Conservation (phyloP, 2,329 filamentous ascomycete species). For the Diplodia sapinea region DNA sequence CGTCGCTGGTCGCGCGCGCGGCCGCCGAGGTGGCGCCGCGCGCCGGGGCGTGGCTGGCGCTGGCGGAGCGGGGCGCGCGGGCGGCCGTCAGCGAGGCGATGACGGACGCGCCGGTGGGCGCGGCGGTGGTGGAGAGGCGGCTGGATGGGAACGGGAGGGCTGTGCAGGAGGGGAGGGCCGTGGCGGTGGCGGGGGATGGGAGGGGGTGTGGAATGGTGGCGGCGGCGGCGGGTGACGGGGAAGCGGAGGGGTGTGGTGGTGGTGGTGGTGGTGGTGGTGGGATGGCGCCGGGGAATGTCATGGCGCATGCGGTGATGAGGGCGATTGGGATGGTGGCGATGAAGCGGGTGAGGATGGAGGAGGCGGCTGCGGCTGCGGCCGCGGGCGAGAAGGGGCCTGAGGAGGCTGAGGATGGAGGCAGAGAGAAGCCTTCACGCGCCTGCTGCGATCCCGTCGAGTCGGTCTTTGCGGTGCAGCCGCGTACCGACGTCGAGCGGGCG, state of each 20-base stretch:
- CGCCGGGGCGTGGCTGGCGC: conserved; percentile 68
- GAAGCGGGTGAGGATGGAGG: conserved; percentile 52
- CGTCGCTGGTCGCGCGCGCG: conserved; percentile 72
- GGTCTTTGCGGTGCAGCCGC: conserved; percentile 69
- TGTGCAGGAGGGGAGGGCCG: conserved; percentile 57
- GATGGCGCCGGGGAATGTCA: conserved; percentile 73
- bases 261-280: conserved; percentile 60
- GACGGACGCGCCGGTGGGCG: conserved; percentile 72
- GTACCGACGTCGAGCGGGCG: conserved; percentile 69
- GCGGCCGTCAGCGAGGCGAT: conserved; percentile 56
- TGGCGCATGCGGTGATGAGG: conserved; percentile 78
- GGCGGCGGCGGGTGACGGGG: conserved; percentile 44
- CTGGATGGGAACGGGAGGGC: conserved; percentile 40
- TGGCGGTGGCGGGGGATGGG: conserved; percentile 78
- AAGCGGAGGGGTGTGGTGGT: conserved; percentile 62
- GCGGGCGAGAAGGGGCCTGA: neutral
- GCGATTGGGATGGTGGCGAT: conserved; percentile 81
- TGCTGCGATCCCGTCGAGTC: conserved; percentile 1
- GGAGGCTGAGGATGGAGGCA: conserved; percentile 29
- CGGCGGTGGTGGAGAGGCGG: conserved; percentile 71
- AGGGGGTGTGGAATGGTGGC: conserved; percentile 61
- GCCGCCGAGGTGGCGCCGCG: conserved; percentile 71
- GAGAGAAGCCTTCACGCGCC: neutral
- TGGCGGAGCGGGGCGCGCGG: conserved; percentile 68
- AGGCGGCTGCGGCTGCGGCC: neutral